A percentile compares a stretch with the other conserved stretches of the same genome.
phyloP scores from a whole-genome alignment of 1,139 yeast genomes.

The Magnusiomyces fungicola region DNA sequence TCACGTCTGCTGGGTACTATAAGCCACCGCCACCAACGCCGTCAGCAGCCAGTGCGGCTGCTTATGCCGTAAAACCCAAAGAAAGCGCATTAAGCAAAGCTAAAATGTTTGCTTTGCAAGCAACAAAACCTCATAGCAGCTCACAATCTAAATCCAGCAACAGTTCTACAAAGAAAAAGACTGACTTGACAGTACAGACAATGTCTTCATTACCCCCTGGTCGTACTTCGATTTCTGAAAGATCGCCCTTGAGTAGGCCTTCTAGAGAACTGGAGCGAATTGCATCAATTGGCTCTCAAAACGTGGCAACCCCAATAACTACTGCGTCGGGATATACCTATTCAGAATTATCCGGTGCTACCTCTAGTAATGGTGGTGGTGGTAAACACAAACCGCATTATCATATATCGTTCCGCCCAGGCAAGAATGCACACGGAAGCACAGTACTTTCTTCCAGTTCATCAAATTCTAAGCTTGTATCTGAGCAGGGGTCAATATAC shows the following conservation, averaged over 20 bases:
- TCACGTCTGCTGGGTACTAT: conserved; percentile 5
- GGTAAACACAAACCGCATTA: conserved; percentile 26
- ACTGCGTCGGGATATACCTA: not conserved
- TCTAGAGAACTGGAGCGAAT: conserved; percentile 40
- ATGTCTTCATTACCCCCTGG: conserved; percentile 23
- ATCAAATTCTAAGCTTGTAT: conserved; percentile 41
- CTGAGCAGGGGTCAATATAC: conserved; percentile 39
- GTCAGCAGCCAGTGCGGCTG: conserved; percentile 25
- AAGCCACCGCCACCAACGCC: conserved; percentile 12
- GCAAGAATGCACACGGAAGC: conserved; percentile 35
- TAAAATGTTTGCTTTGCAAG: conserved; percentile 33
- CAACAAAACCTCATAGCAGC: conserved; percentile 23
- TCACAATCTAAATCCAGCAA: conserved; percentile 17
- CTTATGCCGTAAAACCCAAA: conserved; percentile 27
- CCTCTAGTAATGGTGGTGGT: not conserved
- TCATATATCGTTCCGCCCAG: conserved; percentile 35
- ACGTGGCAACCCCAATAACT: conserved; percentile 12
- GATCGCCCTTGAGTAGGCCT: conserved; percentile 38
- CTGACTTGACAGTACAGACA: conserved; percentile 32
- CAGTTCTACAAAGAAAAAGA: conserved; percentile 22
- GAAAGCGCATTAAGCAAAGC: conserved; percentile 29
- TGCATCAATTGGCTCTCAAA: conserved; percentile 33
- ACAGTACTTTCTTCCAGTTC: conserved; percentile 40
- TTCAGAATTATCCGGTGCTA: conserved; percentile 12
- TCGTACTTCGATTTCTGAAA: conserved; percentile 31